Conservation (phyloP, 306 rosid genomes). For the Acacia confusa region DNA sequence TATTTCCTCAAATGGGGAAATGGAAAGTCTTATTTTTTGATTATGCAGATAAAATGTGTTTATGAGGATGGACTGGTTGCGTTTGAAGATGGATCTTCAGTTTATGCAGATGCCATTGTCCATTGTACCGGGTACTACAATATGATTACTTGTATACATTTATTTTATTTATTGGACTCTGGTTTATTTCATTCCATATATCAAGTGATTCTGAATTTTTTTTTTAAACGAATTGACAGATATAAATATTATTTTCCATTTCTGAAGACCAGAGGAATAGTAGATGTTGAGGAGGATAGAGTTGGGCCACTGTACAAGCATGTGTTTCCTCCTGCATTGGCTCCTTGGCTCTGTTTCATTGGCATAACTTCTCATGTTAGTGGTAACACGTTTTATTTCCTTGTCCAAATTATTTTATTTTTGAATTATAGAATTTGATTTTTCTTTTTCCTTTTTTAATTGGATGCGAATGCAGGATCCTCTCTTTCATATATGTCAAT, state of each 20-base stretch:
- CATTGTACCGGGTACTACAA: slow-evolving; percentile 40
- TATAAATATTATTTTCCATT: slow-evolving; percentile 34
- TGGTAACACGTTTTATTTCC: neutral
- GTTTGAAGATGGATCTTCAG: slow-evolving; percentile 41
- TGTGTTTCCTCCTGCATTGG: slow-evolving; percentile 36
- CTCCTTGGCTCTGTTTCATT: slow-evolving; percentile 35
- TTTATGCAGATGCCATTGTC: slow-evolving; percentile 36
- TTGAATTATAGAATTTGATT: too few relatives aligned
- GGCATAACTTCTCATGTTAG: slow-evolving; percentile 8
- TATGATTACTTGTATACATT: neutral
- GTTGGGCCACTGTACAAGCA: slow-evolving; percentile 35
- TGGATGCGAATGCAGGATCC: neutral
- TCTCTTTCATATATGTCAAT: neutral
- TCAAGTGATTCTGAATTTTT: neutral
- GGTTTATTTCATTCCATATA: neutral
- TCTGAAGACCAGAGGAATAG: slow-evolving; percentile 37
- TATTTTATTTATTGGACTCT: neutral
- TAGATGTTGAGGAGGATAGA: slow-evolving; percentile 26
- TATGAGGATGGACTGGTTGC: slow-evolving; percentile 30
- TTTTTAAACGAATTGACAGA: neutral
- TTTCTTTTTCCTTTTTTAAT: too few relatives aligned
- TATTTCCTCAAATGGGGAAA: neutral
- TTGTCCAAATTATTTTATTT: neutral
- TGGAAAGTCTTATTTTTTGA: too few relatives aligned
- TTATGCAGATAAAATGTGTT: slow-evolving; percentile 30